phyloP scores from a whole-genome alignment of 352 stramenopile species.

The Phytophthora idaei region DNA sequence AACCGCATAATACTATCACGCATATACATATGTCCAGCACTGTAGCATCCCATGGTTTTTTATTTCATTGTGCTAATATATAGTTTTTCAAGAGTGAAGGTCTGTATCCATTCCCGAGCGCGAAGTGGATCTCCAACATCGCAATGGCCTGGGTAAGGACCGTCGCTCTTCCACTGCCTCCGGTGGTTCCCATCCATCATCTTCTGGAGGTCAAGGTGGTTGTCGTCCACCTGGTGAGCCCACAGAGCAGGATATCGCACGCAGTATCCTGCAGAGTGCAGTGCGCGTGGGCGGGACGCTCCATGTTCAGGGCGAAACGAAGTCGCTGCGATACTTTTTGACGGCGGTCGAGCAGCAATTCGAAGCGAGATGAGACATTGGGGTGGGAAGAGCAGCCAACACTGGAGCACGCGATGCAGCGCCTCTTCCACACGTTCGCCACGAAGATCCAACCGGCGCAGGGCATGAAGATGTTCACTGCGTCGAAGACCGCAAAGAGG shows the following conservation, averaged over 20 bases:
- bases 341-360: slow-evolving; percentile 14
- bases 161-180: slow-evolving; percentile 1
- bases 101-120: slow-evolving; percentile 21
- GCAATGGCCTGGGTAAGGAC: slow-evolving; percentile 31
- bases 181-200: background rate
- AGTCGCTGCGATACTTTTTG: slow-evolving; percentile 10
- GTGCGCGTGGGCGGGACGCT: slow-evolving; percentile 35
- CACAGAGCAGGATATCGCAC: slow-evolving; percentile 33
- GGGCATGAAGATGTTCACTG: slow-evolving; percentile 26
- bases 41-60: slow-evolving; percentile 14
- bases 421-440: slow-evolving; percentile 14
- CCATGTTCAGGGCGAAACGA: slow-evolving; percentile 1
- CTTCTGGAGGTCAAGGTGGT: slow-evolving; percentile 10
- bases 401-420: slow-evolving; percentile 19
- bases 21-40: no score
- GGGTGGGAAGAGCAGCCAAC: slow-evolving; percentile 16
- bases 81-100: slow-evolving; percentile 13
- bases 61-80: slow-evolving; percentile 1
- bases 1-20: no score
- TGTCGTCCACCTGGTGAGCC: slow-evolving; percentile 16
- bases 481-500: slow-evolving; percentile 5
- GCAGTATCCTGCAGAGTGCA: slow-evolving; percentile 31
- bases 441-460: slow-evolving; percentile 21
- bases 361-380: slow-evolving; percentile 7
- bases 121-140: slow-evolving; percentile 6